These are phyloP conservation scores for Atalantia buxifolia DNA, from an alignment of 345 rosid genomes.

Conservation along the genomic window DNA sequence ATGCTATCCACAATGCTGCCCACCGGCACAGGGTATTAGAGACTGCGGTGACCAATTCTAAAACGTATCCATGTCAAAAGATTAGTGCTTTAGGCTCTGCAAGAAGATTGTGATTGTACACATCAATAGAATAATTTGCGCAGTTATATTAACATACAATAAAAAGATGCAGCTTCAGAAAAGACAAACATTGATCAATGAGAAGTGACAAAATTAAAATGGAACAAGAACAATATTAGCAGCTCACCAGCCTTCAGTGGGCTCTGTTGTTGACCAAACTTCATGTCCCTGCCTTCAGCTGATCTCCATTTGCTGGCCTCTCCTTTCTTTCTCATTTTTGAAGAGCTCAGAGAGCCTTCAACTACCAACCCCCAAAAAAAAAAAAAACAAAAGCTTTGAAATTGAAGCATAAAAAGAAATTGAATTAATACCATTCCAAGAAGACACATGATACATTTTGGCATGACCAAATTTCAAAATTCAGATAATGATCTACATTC, in stretches of 20 bases:
- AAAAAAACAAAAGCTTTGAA: slow-evolving; percentile 1
- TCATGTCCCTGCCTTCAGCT: slow-evolving; percentile 12
- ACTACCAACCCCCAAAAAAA: slow-evolving; percentile 31
- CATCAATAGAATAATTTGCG: neutral
- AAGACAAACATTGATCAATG: neutral
- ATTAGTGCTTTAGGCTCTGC: slow-evolving; percentile 28
- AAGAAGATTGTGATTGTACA: slow-evolving; percentile 3
- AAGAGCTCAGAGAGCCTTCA: slow-evolving; percentile 71
- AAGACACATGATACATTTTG: neutral
- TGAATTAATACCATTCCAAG: neutral
- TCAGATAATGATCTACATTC: neutral
- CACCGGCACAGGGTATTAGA: neutral
- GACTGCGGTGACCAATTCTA: neutral
- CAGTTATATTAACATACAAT: neutral
- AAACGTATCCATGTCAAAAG: slow-evolving; percentile 15
- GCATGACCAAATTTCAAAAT: neutral
- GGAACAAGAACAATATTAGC: neutral
- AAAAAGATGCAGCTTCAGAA: neutral
- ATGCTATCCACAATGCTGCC: neutral
- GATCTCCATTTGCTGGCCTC: slow-evolving; percentile 35
- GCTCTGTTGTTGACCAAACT: slow-evolving; percentile 21
- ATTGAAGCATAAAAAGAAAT: neutral
- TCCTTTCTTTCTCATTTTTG: slow-evolving; percentile 41
- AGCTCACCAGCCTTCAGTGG: slow-evolving; percentile 35
- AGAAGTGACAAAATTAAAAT: neutral